Evolutionary conservation across 257 asterid species (phyloP), one percentile per base, ranked within the genome.

Genomic region (Ajuga chamaepitys): DNA sequence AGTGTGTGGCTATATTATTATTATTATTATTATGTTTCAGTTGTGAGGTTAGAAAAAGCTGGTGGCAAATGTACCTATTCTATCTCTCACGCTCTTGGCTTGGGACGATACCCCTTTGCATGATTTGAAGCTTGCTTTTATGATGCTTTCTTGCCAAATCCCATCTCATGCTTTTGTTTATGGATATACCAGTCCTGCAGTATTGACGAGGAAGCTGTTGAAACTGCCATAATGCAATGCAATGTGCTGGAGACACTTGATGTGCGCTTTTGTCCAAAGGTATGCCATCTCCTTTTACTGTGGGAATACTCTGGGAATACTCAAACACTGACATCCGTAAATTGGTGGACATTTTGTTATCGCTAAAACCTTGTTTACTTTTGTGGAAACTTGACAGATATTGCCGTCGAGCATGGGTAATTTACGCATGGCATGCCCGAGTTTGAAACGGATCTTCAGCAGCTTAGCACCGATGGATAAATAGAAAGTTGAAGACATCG

Each of bases 191-290:
- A 94, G 99, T 86, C 95, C 10, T 90, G 96, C 79, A 90, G 86
- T 83, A 85, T 88, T 38, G 95, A 83, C 0, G 96, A 78, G 84
- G 86, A 74, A 79, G 87, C 91, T 22, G 88, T 94, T 55, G 96
- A 83, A 78, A 81, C 81, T 66, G 98, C 96, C 51, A 80, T 90
- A 76, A 70, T 68, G 50, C 80, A 74, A 21, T 94, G 99, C 74
- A 70, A 37, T 74, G 64, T 86, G 93, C 83, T 94, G 68, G 98
- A 94, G 95, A 94, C 99, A 0, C 96, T 94, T 10, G 99, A 94
- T 54, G 98, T 94, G 45, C 99, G 99, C 42, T 86, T 81, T 70
- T 94, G 99, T 71, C 89, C 93, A 0, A 94, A 90, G 95, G 99
- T 90, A 52, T 65, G 48, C 13, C 32, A 37, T 55, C 1, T 50